Conservation (phyloP, 768 basidiomycete species). For the Phaeotremella skinneri region DNA sequence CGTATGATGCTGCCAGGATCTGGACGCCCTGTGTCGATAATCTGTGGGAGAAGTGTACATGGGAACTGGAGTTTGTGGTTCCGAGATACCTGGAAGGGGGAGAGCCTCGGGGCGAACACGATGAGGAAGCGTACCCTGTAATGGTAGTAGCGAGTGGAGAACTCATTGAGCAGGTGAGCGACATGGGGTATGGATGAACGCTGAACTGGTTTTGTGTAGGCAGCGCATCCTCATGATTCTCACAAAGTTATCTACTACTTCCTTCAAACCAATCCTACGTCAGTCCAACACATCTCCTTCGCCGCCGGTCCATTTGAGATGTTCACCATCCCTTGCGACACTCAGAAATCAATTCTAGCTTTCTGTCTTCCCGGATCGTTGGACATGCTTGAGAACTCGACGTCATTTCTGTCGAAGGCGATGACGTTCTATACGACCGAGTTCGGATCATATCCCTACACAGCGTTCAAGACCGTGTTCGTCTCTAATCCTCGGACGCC, state of each 20-base stretch:
- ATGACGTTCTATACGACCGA: constrained; percentile 86
- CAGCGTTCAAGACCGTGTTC: constrained; percentile 87
- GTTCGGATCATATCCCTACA: constrained; percentile 91
- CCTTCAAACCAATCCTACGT: constrained; percentile 77
- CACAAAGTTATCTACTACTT: constrained; percentile 94
- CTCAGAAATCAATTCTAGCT: constrained; percentile 64
- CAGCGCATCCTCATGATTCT: constrained; percentile 88
- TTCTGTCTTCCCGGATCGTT: constrained; percentile 92
- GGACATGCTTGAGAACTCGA: constrained; percentile 65
- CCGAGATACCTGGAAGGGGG: constrained; percentile 55
- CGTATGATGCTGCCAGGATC: constrained; percentile 86
- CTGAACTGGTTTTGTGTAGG: constrained; percentile 54
- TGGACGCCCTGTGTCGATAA: constrained; percentile 99
- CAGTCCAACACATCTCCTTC: constrained; percentile 94
- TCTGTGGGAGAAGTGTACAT: constrained; percentile 92
- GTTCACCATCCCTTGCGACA: constrained; percentile 56
- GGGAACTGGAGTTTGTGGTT: constrained; percentile 97
- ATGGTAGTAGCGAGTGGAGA: constrained; percentile 93
- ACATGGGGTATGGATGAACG: background rate
- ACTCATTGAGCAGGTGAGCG: constrained; percentile 78
- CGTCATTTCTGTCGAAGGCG: constrained; percentile 74
- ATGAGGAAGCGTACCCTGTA: constrained; percentile 60
- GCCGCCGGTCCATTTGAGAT: constrained; percentile 93
- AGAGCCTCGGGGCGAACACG: constrained; percentile 59
- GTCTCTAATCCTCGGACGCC: constrained; percentile 81